Evolutionary conservation across 2,329 filamentous ascomycete genomes (phyloP), one percentile per base, ranked within the genome.

Genomic region (Verticillium tricorpus): DNA sequence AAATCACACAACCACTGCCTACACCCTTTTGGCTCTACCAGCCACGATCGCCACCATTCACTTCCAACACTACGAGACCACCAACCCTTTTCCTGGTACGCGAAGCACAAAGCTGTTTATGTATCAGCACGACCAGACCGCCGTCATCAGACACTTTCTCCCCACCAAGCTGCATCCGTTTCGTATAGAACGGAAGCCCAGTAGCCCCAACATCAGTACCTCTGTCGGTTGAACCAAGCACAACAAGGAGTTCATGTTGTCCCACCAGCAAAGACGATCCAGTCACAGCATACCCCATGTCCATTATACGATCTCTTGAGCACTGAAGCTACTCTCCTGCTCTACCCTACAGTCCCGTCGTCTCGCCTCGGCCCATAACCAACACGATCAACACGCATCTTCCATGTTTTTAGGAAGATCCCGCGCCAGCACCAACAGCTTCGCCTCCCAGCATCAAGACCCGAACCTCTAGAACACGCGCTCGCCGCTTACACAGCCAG

Each of bases 81-180:
- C 60, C 59, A 56, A 61, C 57, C 63, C 61, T 60, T 60, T 65
- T 50, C 55, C 45, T 60, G 60, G 61, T 63, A 63, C 58, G 59
- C 28, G 25, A 34, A 45, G 37, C 63, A 66, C 61, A 61, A 37
- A 66, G 64, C 64, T 90, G 92, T 96, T 91, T 96, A 96, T 96
- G 93, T 96, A 96, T 97, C 93, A 93, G 92, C 90, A 92, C 91
- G 90, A 90, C 88, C 77, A 84, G 75, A 86, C 86, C 87, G 87
- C 91, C 90, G 88, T 92, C 89, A 93, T 92, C 88, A 91, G 89
- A 91, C 89, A 94, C 89, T 88, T 89, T 83, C 89, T 89, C 86
- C 92, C 92, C 85, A 88, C 92, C 85, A 92, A 92, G 91, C 92
- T 96, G 91, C 92, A 93, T 87, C 85, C 89, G 86, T 96, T 96